These are phyloP conservation scores for Pyronema omphalodes DNA, from an alignment of 495 filamentous ascomycete species.

Conservation along the genomic window DNA sequence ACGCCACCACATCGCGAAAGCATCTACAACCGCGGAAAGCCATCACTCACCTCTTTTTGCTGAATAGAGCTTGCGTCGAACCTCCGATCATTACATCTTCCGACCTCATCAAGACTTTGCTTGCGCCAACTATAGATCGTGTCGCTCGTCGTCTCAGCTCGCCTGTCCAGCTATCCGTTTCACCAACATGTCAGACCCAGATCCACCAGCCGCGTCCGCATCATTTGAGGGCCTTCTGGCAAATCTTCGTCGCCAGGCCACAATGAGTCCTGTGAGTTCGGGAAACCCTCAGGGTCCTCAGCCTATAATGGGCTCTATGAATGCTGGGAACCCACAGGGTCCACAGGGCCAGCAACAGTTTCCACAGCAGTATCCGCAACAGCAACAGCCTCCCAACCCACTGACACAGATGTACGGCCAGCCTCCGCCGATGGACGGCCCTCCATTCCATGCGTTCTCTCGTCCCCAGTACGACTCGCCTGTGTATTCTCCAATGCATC, in stretches of 20 bases:
- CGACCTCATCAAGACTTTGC: too few relatives aligned
- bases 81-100: too few relatives aligned
- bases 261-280: slow-evolving; percentile 14
- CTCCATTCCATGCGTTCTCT: slow-evolving; percentile 21
- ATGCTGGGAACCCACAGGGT: too few relatives aligned
- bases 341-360: slow-evolving; percentile 6
- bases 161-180: too few relatives aligned
- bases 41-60: too few relatives aligned
- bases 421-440: slow-evolving; percentile 15
- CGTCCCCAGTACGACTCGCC: slow-evolving; percentile 17
- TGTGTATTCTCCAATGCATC: neutral
- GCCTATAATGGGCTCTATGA: too few relatives aligned
- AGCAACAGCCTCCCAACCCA: slow-evolving; percentile 11
- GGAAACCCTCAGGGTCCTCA: neutral
- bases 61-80: too few relatives aligned
- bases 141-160: too few relatives aligned
- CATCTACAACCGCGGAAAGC: too few relatives aligned
- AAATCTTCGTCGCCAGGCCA: slow-evolving; percentile 18
- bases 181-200: too few relatives aligned
- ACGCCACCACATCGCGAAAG: too few relatives aligned
- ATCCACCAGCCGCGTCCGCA: neutral
- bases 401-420: slow-evolving; percentile 7
- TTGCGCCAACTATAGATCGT: too few relatives aligned
- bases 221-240: slow-evolving; percentile 19
- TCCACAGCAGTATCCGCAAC: slow-evolving; percentile 3